A percentile compares a stretch with the other conserved stretches of the same genome.
phyloP scores from a whole-genome alignment of 2,329 filamentous ascomycete genomes.

The Dothidotthia symphoricarpi region DNA sequence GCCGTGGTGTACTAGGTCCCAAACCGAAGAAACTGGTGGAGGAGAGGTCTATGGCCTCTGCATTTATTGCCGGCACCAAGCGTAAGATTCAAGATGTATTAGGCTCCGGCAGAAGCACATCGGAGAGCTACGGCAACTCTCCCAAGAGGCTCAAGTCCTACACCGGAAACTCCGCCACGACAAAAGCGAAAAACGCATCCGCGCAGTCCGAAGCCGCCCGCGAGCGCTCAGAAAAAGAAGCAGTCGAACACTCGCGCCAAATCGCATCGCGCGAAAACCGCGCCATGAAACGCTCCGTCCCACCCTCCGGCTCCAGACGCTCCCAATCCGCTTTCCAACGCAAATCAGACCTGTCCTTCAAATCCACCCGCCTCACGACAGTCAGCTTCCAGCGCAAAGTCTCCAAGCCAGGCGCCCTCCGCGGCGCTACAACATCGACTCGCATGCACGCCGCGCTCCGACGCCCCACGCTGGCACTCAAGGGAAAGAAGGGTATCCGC shows the following conservation, averaged over 20 bases:
- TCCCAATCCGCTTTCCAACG: conserved; percentile 9
- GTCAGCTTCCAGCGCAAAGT: conserved; percentile 26
- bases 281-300: conserved; percentile 27
- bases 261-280: conserved; percentile 35
- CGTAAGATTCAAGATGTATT: conserved; percentile 37
- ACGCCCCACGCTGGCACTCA: conserved; percentile 7
- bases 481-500: conserved; percentile 14
- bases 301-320: conserved; percentile 13
- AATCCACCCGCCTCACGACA: conserved; percentile 21
- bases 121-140: conserved; percentile 26
- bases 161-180: conserved; percentile 15
- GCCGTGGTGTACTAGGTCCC: conserved; percentile 61
- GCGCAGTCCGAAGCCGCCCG: conserved; percentile 21
- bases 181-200: conserved; percentile 27
- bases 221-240: conserved; percentile 27
- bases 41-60: conserved; percentile 32
- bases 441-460: conserved; percentile 8
- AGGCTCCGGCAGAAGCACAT: conserved; percentile 16
- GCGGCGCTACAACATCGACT: conserved; percentile 19
- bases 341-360: conserved; percentile 12
- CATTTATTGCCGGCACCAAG: conserved; percentile 34
- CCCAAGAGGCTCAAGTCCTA: conserved; percentile 34
- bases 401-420: conserved; percentile 23
- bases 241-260: conserved; percentile 29
- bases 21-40: conserved; percentile 51